These are phyloP conservation scores for Ophiosphaerella narmari DNA, from an alignment of 2,329 filamentous ascomycete genomes.

Conservation along the genomic window DNA sequence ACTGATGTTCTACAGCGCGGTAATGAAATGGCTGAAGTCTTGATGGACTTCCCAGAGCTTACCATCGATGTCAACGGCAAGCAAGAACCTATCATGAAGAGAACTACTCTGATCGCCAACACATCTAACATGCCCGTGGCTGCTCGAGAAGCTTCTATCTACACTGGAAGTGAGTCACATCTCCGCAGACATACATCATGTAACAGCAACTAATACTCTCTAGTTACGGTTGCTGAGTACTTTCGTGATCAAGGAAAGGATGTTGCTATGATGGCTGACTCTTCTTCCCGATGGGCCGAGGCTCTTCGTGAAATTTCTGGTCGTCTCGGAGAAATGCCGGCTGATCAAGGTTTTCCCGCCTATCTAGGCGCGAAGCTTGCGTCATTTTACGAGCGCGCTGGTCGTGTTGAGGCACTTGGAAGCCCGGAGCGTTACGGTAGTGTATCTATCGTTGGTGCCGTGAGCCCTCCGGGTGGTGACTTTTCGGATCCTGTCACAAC, in stretches of 20 bases:
- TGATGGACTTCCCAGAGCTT: conserved; percentile 99
- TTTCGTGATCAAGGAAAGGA: conserved; percentile 97
- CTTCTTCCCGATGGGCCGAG: conserved; percentile 96
- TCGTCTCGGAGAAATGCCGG: conserved; percentile 99
- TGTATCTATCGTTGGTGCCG: conserved; percentile 96
- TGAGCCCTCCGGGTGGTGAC: conserved; percentile 96
- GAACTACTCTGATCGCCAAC: conserved; percentile 96
- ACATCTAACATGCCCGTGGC: conserved; percentile 99
- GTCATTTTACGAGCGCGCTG: conserved; percentile 98
- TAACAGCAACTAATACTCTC: not conserved
- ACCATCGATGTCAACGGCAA: conserved; percentile 92
- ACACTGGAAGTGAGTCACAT: conserved; percentile 69
- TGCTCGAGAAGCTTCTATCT: conserved; percentile 97
- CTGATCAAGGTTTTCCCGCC: conserved; percentile 98
- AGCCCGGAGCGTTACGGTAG: conserved; percentile 87
- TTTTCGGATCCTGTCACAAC: conserved; percentile 98
- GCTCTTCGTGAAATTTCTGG: conserved; percentile 98
- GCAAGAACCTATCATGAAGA: conserved; percentile 99
- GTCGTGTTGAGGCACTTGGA: conserved; percentile 81
- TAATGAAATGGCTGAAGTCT: conserved; percentile 99
- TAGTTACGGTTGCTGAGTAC: conserved; percentile 81
- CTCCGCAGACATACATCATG: not conserved
- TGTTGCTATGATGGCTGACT: conserved; percentile 99
- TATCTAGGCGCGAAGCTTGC: conserved; percentile 96
- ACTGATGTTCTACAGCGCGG: conserved; percentile 60